Percentiles rank a stretch among this genome's conserved stretches.
Evolutionary conservation across 2,329 filamentous ascomycete species (phyloP).

Genomic region (Alternaria sp.): DNA sequence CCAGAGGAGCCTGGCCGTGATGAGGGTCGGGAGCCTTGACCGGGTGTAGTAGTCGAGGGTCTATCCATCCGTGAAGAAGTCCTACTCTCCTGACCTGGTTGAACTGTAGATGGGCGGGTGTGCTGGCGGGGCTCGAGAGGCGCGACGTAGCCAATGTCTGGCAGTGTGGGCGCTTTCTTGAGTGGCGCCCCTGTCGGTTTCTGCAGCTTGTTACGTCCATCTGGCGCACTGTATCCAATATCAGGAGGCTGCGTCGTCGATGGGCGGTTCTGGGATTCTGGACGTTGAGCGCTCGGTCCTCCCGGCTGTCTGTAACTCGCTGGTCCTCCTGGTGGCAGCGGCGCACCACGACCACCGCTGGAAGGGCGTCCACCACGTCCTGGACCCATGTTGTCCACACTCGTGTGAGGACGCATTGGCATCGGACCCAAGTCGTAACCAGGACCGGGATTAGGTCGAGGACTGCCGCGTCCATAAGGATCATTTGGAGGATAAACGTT

Average conservation of each 20-base stretch:
- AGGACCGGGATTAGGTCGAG: conserved; percentile 30
- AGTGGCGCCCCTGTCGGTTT: conserved; percentile 42
- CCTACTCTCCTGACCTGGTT: conserved; percentile 46
- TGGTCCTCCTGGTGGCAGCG: conserved; percentile 42
- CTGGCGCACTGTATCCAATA: conserved; percentile 54
- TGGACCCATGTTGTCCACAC: conserved; percentile 46
- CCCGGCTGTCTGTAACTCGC: conserved; percentile 50
- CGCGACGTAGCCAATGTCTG: conserved; percentile 50
- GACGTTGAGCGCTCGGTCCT: conserved; percentile 48
- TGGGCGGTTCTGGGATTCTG: conserved; percentile 46
- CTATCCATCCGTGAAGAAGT: conserved; percentile 35
- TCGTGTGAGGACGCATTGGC: conserved; percentile 49
- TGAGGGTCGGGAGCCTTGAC: conserved; percentile 25
- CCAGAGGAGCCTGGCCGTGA: conserved; percentile 43
- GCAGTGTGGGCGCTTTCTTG: conserved; percentile 44
- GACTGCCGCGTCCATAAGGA: conserved; percentile 40
- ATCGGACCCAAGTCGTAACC: conserved; percentile 40
- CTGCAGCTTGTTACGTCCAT: conserved; percentile 56
- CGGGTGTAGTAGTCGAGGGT: conserved; percentile 33
- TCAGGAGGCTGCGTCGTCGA: conserved; percentile 53
- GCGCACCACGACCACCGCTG: conserved; percentile 37
- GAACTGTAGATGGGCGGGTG: conserved; percentile 45
- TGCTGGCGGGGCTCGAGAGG: conserved; percentile 48
- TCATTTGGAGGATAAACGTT: conserved; percentile 49
- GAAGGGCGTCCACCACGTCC: conserved; percentile 44